phyloP scores from a whole-genome alignment of 768 basidiomycete genomes.

The Solioccasus polychromus region DNA sequence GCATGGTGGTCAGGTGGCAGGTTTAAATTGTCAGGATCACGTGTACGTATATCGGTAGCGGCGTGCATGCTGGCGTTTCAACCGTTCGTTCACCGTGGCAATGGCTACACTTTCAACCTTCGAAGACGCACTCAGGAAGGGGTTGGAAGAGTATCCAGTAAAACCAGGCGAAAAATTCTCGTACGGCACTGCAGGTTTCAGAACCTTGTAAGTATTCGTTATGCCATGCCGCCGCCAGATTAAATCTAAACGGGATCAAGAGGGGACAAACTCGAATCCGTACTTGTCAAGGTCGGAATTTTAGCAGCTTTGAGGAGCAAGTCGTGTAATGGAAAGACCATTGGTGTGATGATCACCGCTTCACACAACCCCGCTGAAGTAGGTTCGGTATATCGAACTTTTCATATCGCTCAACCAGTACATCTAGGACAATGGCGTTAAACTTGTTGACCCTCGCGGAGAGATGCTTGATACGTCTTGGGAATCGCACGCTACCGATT shows the following conservation, averaged over 20 bases:
- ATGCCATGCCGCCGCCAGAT: constrained; percentile 3
- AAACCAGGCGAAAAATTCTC: constrained; percentile 67
- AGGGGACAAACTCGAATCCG: constrained; percentile 73
- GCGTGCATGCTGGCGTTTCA: background rate
- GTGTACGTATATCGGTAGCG: constrained; percentile 3
- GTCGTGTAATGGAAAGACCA: constrained; percentile 83
- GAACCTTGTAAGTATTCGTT: constrained; percentile 67
- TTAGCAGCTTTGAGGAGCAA: constrained; percentile 90
- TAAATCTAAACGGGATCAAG: constrained; percentile 36
- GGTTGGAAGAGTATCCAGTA: constrained; percentile 67
- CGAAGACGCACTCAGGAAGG: constrained; percentile 43
- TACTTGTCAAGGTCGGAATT: constrained; percentile 91
- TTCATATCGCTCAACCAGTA: background rate
- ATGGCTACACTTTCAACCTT: constrained; percentile 36
- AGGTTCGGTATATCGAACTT: constrained; percentile 20
- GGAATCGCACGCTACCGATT: constrained; percentile 82
- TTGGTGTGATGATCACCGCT: constrained; percentile 99
- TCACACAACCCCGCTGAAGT: constrained; percentile 99
- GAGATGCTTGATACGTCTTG: constrained; percentile 96
- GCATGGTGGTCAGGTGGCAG: constrained; percentile 41
- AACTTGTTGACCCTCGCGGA: constrained; percentile 94
- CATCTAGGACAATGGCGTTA: constrained; percentile 99
- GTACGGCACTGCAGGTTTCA: constrained; percentile 95
- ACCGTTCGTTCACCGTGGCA: constrained; percentile 27
- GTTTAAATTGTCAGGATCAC: constrained; percentile 8